A percentile compares a stretch with the other conserved stretches of the same genome.
These are phyloP conservation scores for Phaffia rhodozyma DNA, from an alignment of 1,284 basidiomycete genomes.

Conservation along the genomic window DNA sequence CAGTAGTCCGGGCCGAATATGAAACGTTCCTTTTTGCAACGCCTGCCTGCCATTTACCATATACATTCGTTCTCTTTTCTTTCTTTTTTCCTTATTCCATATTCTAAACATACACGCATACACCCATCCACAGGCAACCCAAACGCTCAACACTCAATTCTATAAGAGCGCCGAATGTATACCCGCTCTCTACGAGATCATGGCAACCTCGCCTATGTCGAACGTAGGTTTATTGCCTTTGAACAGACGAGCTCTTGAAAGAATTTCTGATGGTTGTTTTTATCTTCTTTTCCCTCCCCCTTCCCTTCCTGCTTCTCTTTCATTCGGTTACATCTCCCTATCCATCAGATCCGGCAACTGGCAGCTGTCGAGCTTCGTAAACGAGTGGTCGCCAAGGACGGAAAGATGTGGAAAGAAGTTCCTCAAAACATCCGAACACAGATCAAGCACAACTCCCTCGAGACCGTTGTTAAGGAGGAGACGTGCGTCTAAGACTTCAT, in stretches of 20 bases:
- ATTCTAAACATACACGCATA: not conserved
- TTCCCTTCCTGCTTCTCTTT: not conserved
- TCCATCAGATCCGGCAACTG: constrained; percentile 76
- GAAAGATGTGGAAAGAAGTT: constrained; percentile 71
- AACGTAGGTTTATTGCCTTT: constrained; percentile 31
- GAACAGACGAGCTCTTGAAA: not conserved
- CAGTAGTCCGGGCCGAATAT: constrained; percentile 30
- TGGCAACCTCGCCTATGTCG: constrained; percentile 67
- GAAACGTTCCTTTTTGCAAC: not conserved
- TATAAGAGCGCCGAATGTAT: constrained; percentile 87
- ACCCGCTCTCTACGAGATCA: constrained; percentile 77
- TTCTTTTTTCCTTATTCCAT: constrained; percentile 21
- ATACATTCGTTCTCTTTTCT: constrained; percentile 1
- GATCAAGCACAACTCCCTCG: constrained; percentile 76
- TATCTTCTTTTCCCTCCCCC: not conserved
- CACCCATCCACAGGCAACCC: constrained; percentile 57
- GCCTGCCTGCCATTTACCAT: constrained; percentile 7
- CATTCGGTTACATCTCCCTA: not conserved
- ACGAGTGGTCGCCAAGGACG: constrained; percentile 67
- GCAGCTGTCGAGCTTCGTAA: constrained; percentile 97
- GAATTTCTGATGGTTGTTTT: no score
- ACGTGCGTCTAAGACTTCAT: constrained; percentile 43
- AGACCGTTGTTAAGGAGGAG: constrained; percentile 64
- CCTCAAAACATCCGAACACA: constrained; percentile 58
- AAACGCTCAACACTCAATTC: constrained; percentile 76